Conservation (phyloP, 805 yeast species). For the Spencermartinsiella europaea region DNA sequence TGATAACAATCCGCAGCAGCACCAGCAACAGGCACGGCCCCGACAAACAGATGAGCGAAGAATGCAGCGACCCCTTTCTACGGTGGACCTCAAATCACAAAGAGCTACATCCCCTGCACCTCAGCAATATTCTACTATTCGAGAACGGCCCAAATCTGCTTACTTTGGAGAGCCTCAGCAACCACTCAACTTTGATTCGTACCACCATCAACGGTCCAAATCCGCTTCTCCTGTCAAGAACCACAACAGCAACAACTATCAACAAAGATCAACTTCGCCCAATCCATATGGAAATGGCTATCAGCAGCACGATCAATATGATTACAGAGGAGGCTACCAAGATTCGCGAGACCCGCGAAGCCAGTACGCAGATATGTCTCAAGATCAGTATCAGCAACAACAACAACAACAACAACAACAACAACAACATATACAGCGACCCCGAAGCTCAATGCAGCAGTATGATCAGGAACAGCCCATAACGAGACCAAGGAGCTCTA, state of each 20-base stretch:
- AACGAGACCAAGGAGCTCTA: neutral
- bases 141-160: constrained; percentile 17
- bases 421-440: neutral
- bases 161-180: constrained; percentile 13
- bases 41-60: neutral
- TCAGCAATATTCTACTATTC: constrained; percentile 10
- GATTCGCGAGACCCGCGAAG: constrained; percentile 3
- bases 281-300: constrained; percentile 7
- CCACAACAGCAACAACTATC: neutral
- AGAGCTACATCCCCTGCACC: constrained; percentile 22
- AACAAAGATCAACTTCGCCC: constrained; percentile 14
- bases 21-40: constrained; percentile 4
- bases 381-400: constrained; percentile 8
- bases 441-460: neutral
- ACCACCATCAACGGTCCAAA: constrained; percentile 17
- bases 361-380: neutral
- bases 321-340: neutral
- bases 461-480: constrained; percentile 6
- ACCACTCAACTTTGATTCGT: constrained; percentile 3
- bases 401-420: constrained; percentile 9
- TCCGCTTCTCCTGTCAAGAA: constrained; percentile 18
- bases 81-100: constrained; percentile 16
- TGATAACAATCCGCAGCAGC: constrained; percentile 1
- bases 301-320: neutral
- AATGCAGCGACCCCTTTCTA: constrained; percentile 23